These are phyloP conservation scores for Xylaria scruposa DNA, from an alignment of 495 filamentous ascomycete species.

Conservation along the genomic window DNA sequence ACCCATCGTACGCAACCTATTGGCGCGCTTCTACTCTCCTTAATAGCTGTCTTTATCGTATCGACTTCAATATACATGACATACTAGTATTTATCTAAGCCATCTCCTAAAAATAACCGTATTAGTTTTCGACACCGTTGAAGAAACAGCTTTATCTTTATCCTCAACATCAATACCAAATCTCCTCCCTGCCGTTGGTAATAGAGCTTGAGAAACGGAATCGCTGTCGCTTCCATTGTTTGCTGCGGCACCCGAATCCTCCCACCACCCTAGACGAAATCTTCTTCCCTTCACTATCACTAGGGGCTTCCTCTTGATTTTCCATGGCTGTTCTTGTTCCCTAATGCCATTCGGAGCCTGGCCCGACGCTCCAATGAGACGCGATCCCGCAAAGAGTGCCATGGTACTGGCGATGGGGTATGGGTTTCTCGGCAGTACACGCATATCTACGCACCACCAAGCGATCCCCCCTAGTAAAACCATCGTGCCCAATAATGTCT, in stretches of 20 bases:
- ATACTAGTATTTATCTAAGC: not conserved
- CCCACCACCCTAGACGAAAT: constrained; percentile 17
- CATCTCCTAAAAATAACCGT: not conserved
- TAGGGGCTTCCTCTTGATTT: not conserved
- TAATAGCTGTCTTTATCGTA: too few species aligned
- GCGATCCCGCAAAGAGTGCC: constrained; percentile 4
- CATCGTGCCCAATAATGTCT: constrained; percentile 5
- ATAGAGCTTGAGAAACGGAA: not conserved
- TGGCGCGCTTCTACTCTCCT: too few species aligned
- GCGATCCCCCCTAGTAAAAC: constrained; percentile 8
- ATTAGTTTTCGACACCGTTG: not conserved
- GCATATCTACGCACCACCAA: constrained; percentile 16
- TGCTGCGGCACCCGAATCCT: not conserved
- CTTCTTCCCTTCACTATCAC: not conserved
- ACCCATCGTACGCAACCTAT: too few species aligned
- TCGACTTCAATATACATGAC: not conserved
- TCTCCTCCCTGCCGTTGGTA: not conserved
- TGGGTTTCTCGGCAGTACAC: not conserved
- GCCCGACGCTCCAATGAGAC: not conserved
- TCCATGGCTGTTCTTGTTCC: too few species aligned
- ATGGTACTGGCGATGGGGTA: constrained; percentile 17
- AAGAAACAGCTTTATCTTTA: not conserved
- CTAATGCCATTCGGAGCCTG: not conserved
- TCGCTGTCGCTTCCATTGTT: not conserved
- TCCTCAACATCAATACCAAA: constrained; percentile 19